phyloP scores from a whole-genome alignment of 2,329 filamentous ascomycete species.

The Bipolaris bicolor region DNA sequence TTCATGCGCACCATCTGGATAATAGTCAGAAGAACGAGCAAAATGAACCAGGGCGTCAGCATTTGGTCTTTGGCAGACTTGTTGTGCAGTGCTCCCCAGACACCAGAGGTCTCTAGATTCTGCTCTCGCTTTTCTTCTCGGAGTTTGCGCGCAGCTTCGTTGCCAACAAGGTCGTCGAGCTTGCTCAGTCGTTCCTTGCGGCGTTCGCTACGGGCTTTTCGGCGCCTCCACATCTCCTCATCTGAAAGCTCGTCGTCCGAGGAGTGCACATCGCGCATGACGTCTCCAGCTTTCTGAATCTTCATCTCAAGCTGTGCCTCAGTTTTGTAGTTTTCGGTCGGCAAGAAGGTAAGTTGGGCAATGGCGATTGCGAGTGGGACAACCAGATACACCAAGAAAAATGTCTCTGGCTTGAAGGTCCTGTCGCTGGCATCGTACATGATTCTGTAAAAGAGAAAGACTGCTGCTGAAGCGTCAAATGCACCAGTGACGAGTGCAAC shows the following conservation, averaged over 20 bases:
- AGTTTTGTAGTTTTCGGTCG: slow-evolving; percentile 79
- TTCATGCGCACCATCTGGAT: slow-evolving; percentile 71
- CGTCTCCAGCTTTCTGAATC: slow-evolving; percentile 40
- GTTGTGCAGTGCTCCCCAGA: slow-evolving; percentile 85
- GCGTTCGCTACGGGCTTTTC: slow-evolving; percentile 41
- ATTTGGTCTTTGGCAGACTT: slow-evolving; percentile 75
- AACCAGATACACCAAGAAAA: slow-evolving; percentile 74
- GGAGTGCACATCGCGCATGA: slow-evolving; percentile 55
- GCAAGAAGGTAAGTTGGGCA: slow-evolving; percentile 74
- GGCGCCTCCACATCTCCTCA: slow-evolving; percentile 54
- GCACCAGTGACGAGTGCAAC: slow-evolving; percentile 79
- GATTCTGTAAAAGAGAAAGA: slow-evolving; percentile 77
- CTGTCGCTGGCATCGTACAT: slow-evolving; percentile 66
- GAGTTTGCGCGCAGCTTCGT: slow-evolving; percentile 66
- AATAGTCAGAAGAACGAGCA: slow-evolving; percentile 80
- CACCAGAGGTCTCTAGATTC: slow-evolving; percentile 71
- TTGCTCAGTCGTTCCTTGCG: slow-evolving; percentile 68
- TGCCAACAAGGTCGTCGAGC: slow-evolving; percentile 74
- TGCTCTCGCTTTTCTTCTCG: slow-evolving; percentile 66
- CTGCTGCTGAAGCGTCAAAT: slow-evolving; percentile 80
- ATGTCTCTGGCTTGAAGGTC: slow-evolving; percentile 66
- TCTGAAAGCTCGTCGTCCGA: slow-evolving; percentile 62
- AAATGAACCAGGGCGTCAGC: slow-evolving; percentile 77
- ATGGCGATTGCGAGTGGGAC: slow-evolving; percentile 72
- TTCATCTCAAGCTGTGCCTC: slow-evolving; percentile 45